These are phyloP conservation scores for Mallotus repandus DNA, from an alignment of 441 rosid species.

Conservation along the genomic window DNA sequence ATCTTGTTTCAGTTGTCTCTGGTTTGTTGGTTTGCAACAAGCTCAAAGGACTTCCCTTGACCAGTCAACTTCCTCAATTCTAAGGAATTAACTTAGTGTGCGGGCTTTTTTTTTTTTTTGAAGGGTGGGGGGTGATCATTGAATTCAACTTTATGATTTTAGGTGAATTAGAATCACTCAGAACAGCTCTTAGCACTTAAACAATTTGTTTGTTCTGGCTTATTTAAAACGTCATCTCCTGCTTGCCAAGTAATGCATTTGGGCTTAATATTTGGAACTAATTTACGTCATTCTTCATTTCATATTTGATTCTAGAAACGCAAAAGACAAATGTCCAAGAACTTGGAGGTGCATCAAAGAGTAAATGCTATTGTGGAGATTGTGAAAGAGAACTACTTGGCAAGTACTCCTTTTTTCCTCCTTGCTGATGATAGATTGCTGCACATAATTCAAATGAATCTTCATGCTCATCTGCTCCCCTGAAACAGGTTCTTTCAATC, in stretches of 20 bases:
- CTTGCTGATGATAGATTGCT: conserved; percentile 18
- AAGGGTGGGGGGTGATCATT: neutral
- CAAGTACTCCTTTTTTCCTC: conserved; percentile 32
- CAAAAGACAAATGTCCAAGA: conserved; percentile 59
- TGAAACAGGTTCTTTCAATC: conserved; percentile 78
- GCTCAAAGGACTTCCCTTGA: neutral
- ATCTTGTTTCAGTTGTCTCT: neutral
- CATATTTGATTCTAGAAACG: conserved; percentile 54
- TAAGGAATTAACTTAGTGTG: neutral
- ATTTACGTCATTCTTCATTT: conserved; percentile 9
- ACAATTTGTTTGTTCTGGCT: neutral
- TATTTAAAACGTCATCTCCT: neutral
- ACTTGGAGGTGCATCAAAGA: conserved; percentile 70
- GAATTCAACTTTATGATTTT: neutral
- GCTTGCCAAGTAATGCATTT: neutral
- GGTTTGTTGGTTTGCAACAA: neutral
- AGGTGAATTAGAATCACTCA: neutral
- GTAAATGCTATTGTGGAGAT: conserved; percentile 86
- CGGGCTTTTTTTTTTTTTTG: neutral
- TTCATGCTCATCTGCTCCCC: conserved; percentile 23
- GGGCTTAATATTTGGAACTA: conserved; percentile 16
- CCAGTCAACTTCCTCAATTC: neutral
- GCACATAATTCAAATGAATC: conserved; percentile 20
- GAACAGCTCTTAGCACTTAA: neutral
- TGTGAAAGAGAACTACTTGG: conserved; percentile 96